A percentile compares a stretch with the other conserved stretches of the same genome.
phyloP scores from a whole-genome alignment of 768 basidiomycete species.

The Amylocystis lapponica region DNA sequence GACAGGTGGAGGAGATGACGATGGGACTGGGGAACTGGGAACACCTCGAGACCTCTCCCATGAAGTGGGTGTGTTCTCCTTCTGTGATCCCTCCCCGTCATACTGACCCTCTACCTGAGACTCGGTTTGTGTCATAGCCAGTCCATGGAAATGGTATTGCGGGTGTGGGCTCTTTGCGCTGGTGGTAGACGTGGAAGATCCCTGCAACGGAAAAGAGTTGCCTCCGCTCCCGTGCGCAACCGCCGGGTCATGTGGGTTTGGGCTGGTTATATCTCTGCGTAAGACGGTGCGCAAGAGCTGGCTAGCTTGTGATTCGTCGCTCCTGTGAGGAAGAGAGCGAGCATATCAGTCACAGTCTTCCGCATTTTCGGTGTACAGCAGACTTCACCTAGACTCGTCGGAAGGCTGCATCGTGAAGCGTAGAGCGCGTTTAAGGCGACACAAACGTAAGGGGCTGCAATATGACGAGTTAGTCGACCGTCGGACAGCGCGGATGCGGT shows the following conservation, averaged over 20 bases:
- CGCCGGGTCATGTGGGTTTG: slow-evolving; percentile 44
- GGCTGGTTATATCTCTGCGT: slow-evolving; percentile 16
- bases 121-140: slow-evolving; percentile 51
- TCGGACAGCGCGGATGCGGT: no score
- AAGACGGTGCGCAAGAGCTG: slow-evolving; percentile 9
- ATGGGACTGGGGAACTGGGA: background rate
- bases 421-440: no score
- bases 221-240: no score
- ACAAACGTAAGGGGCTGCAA: no score
- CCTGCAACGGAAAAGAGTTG: no score
- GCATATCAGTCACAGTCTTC: background rate
- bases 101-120: slow-evolving; percentile 33
- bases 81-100: slow-evolving; percentile 41
- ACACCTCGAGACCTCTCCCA: slow-evolving; percentile 4
- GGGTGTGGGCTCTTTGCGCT: slow-evolving; percentile 28
- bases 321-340: slow-evolving; percentile 2
- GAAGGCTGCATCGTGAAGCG: background rate
- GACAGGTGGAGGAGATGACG: no score
- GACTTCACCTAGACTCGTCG: slow-evolving; percentile 1
- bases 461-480: no score
- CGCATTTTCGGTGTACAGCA: background rate
- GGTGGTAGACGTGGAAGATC: no score
- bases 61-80: slow-evolving; percentile 39
- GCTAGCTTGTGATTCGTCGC: slow-evolving; percentile 19
- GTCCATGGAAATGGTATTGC: slow-evolving; percentile 53